Base-by-base conservation (phyloP, 805 yeast genomes). In the Priceomyces carsonii region DNA sequence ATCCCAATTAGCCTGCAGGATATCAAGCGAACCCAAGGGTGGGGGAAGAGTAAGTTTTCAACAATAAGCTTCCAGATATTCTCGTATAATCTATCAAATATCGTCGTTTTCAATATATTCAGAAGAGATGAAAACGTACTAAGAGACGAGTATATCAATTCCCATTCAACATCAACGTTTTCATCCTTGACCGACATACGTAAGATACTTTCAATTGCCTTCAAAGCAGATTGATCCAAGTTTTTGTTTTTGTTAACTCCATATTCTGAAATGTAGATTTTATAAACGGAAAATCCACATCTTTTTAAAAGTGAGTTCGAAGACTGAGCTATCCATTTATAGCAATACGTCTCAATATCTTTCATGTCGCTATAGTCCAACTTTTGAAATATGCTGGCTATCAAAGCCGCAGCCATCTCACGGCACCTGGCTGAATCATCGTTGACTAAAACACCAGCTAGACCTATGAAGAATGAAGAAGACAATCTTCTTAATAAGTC, bases 1-100 rank as follows among this genome's bases (percentile, higher is more conserved):
- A 60, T 50, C 1, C 82, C 80, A 25, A 80, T 55, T 21, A 87
- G 63, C 35, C 90, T 68, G 5, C 82, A 63, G 1, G 95, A 66
- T 4, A 74, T 62, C 39, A 84, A 67, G 48, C 97, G 77, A 5
- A 90, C 84, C 98, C 98, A 90, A 1, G 93, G 72, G 59, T 90
- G 97, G 2, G 97, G 97, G 55, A 77, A 90, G 33, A 90, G 64
- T 35, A 89, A 67, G 18, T 79, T 60, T 3, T 71, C 73, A 16
- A 77, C 66, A 3, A 84, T 59, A 12, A 59, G 54, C 3, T 55
- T 46, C 89, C 91, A 85, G 6, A 74, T 48, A 0, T 17, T 13
- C 29, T 60, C 67, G 47, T 64, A 69, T 2, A 46, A 50, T 1
- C 33, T 24, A 3, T 41, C 35, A 30, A 66, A 66, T 6, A 58